A percentile compares a stretch with the other conserved stretches of the same genome.
Evolutionary conservation across 768 basidiomycete species (phyloP).

Genomic region (Omphalotus guepiniiformis): DNA sequence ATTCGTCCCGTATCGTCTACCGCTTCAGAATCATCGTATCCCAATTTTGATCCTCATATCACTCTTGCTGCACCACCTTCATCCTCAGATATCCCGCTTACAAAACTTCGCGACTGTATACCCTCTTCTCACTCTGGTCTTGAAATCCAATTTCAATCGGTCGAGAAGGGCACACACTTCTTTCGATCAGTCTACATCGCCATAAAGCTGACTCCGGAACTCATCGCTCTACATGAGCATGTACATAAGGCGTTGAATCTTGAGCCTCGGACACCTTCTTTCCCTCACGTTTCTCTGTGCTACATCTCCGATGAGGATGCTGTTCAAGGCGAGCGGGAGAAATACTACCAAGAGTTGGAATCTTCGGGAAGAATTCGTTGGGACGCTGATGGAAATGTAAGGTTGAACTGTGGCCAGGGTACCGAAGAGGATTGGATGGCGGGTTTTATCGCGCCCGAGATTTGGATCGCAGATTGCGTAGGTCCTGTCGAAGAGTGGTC

Average conservation of each 20-base stretch:
- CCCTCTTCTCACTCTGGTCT: slow-evolving; percentile 31
- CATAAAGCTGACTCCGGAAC: slow-evolving; percentile 38
- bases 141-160: slow-evolving; percentile 43
- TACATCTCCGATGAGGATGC: slow-evolving; percentile 70
- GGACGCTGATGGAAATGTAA: slow-evolving; percentile 16
- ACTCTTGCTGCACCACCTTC: slow-evolving; percentile 51
- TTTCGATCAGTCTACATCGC: slow-evolving; percentile 68
- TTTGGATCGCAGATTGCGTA: slow-evolving; percentile 59
- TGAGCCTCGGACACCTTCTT: slow-evolving; percentile 48
- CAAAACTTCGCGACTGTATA: slow-evolving; percentile 36
- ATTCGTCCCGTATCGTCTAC: slow-evolving; percentile 23
- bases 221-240: slow-evolving; percentile 44
- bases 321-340: slow-evolving; percentile 43
- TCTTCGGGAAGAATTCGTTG: slow-evolving; percentile 28
- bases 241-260: slow-evolving; percentile 37
- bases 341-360: slow-evolving; percentile 40
- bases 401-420: slow-evolving; percentile 28
- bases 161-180: slow-evolving; percentile 59
- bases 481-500: slow-evolving; percentile 60
- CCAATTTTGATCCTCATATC: slow-evolving; percentile 63
- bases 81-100: slow-evolving; percentile 20
- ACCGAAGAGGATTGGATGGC: slow-evolving; percentile 28
- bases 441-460: slow-evolving; percentile 42
- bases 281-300: slow-evolving; percentile 70
- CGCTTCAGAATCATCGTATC: slow-evolving; percentile 44